These are phyloP conservation scores for Gracilaria domingensis DNA, from an alignment of 23 red algal species.

Conservation along the genomic window DNA sequence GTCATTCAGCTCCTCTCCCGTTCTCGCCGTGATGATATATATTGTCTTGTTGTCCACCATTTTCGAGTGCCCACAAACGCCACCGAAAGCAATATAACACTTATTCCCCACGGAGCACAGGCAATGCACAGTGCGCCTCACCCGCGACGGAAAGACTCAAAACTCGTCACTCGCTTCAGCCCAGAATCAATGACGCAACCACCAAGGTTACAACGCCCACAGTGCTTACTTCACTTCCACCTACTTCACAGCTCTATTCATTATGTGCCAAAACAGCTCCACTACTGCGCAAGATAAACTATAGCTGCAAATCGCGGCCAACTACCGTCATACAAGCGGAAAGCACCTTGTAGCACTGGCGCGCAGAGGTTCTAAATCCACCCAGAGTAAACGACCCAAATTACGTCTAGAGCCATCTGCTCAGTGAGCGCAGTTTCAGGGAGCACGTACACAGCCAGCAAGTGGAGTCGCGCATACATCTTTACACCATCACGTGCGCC, in stretches of 20 bases:
- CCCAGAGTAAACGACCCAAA: no score
- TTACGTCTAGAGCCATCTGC: background rate
- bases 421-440: background rate
- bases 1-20: no score
- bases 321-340: background rate
- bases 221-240: background rate
- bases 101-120: background rate
- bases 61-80: no score
- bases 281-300: no score
- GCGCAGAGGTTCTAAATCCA: no score
- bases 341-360: background rate
- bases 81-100: no score
- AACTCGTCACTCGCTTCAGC: background rate
- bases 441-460: slow-evolving; percentile 21
- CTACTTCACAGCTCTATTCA: no score
- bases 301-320: no score
- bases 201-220: background rate
- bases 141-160: background rate
- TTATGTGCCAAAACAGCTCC: no score
- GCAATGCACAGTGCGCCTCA: background rate
- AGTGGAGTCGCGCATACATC: background rate
- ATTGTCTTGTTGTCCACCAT: no score
- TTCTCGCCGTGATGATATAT: no score
- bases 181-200: background rate
- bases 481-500: slow-evolving; percentile 23